A percentile compares a stretch with the other conserved stretches of the same genome.
phyloP scores from a whole-genome alignment of 1,284 basidiomycete genomes.

The Papiliotrema flavescens region DNA sequence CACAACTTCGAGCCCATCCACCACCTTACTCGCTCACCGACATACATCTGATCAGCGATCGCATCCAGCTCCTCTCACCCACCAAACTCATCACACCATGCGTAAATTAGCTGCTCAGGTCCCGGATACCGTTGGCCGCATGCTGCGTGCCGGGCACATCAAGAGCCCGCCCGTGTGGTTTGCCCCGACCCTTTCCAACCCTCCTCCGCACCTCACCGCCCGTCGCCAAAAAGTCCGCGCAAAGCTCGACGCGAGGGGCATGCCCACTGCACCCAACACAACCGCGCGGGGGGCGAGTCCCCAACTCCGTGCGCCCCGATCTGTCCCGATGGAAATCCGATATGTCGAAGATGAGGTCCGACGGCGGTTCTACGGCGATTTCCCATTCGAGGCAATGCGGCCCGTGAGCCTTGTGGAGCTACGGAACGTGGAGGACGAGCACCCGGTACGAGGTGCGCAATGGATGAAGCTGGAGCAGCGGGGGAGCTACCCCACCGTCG shows the following conservation, averaged over 20 bases:
- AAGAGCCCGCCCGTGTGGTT: constrained; percentile 77
- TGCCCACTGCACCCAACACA: neutral
- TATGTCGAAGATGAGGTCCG: constrained; percentile 85
- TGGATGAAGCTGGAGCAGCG: constrained; percentile 78
- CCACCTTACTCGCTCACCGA: neutral
- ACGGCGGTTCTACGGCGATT: constrained; percentile 89
- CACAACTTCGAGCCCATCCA: constrained; percentile 1
- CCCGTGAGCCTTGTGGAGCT: constrained; percentile 72
- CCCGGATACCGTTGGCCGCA: constrained; percentile 78
- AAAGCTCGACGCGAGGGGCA: constrained; percentile 17
- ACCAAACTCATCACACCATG: constrained; percentile 53
- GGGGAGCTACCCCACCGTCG: constrained; percentile 74
- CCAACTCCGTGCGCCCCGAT: constrained; percentile 12
- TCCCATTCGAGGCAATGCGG: constrained; percentile 91
- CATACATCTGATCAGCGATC: neutral
- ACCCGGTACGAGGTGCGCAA: constrained; percentile 58
- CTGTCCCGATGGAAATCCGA: constrained; percentile 54
- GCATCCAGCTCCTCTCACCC: neutral
- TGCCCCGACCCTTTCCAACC: constrained; percentile 77
- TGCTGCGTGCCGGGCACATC: constrained; percentile 69
- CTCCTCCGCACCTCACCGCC: constrained; percentile 78
- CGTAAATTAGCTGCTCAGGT: constrained; percentile 83
- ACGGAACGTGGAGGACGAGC: constrained; percentile 50
- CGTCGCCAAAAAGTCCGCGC: constrained; percentile 61
- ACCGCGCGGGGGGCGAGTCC: too few relatives aligned